Percentiles rank a stretch among this genome's conserved stretches.
phyloP scores from a whole-genome alignment of 805 yeast species.

The Spathaspora hagerdaliae region DNA sequence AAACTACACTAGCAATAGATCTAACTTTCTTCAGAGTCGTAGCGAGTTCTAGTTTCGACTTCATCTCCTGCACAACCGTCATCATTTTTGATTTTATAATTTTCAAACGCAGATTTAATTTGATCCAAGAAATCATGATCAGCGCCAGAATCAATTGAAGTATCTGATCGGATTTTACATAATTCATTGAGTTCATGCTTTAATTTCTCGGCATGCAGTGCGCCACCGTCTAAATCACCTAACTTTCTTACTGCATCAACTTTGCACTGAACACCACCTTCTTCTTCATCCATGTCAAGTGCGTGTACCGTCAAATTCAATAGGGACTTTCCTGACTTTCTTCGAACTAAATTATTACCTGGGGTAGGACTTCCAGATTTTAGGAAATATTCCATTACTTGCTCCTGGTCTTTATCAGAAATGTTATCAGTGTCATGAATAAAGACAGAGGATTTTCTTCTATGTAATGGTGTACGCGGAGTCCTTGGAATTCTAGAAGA shows the following conservation, averaged over 20 bases:
- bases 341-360: constrained; percentile 48
- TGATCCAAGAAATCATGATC: constrained; percentile 32
- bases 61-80: constrained; percentile 52
- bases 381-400: constrained; percentile 40
- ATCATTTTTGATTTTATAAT: constrained; percentile 25
- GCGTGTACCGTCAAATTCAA: constrained; percentile 64
- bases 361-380: constrained; percentile 44
- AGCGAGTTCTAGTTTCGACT: constrained; percentile 43
- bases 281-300: constrained; percentile 62
- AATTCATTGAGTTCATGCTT: constrained; percentile 14
- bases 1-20: no score
- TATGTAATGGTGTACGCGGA: constrained; percentile 24
- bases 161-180: constrained; percentile 17
- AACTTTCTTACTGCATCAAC: constrained; percentile 5
- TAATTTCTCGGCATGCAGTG: constrained; percentile 8
- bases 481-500: constrained; percentile 54
- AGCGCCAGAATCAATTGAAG: constrained; percentile 27
- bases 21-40: not conserved
- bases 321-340: constrained; percentile 72
- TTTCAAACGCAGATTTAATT: constrained; percentile 33
- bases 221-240: constrained; percentile 4
- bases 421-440: constrained; percentile 15
- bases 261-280: constrained; percentile 14
- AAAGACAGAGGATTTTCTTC: constrained; percentile 24
- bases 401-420: constrained; percentile 15